phyloP scores from a whole-genome alignment of 2,329 filamentous ascomycete species.

The Penicillium sp. region DNA sequence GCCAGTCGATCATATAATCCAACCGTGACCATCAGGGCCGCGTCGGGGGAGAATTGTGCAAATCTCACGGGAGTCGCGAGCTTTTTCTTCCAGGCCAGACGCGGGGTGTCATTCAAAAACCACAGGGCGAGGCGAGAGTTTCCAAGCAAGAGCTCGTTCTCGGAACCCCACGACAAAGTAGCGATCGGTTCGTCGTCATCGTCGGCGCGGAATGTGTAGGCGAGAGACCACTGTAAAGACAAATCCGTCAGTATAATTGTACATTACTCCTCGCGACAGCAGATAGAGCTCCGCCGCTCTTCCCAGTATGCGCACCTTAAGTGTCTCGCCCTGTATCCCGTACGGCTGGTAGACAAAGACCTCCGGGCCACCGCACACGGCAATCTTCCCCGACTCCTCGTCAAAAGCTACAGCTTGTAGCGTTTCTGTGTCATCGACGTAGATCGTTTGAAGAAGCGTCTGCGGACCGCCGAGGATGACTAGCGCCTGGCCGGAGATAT shows the following conservation, averaged over 20 bases:
- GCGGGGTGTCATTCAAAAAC: constrained; percentile 53
- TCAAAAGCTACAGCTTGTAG: constrained; percentile 82
- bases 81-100: constrained; percentile 71
- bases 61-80: constrained; percentile 75
- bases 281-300: background rate
- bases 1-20: constrained; percentile 79
- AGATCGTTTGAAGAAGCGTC: constrained; percentile 84
- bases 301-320: constrained; percentile 64
- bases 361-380: constrained; percentile 67
- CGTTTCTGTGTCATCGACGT: constrained; percentile 72
- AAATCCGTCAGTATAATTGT: constrained; percentile 24
- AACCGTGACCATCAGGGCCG: constrained; percentile 80
- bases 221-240: constrained; percentile 58
- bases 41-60: constrained; percentile 83
- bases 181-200: constrained; percentile 50
- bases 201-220: constrained; percentile 54
- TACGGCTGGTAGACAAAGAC: constrained; percentile 81
- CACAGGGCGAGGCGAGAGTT: constrained; percentile 73
- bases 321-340: constrained; percentile 68
- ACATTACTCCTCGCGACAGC: background rate
- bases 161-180: constrained; percentile 82
- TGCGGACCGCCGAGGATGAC: constrained; percentile 77
- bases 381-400: constrained; percentile 82
- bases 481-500: constrained; percentile 87
- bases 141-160: constrained; percentile 82